Evolutionary conservation across 179 eudicot species (phyloP), one percentile per base, ranked within the genome.

Genomic region (Beta corolliflora): DNA sequence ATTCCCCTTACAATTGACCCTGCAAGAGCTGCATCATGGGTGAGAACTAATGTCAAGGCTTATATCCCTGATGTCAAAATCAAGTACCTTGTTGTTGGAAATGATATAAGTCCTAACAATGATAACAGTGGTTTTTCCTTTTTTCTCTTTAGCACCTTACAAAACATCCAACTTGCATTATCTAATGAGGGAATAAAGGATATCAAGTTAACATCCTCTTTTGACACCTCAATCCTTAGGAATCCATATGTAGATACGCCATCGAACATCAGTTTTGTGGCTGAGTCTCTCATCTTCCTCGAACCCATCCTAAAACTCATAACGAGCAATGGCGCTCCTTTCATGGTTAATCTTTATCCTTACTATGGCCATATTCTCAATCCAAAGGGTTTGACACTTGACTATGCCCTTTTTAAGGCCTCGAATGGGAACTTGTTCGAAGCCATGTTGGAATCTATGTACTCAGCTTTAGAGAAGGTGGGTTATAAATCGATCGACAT

Each of bases 31-130:
- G 78, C 82, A 21, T 21, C 81, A 12, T 93, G 94, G 94, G 90
- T 93, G 48, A 84, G 80, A 82, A 83, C 70, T 19, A 92, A 92
- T 45, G 84, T 91, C 1, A 78, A 9, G 69, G 80, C 79, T 77
- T 83, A 84, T 69, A 41, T 23, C 12, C 83, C 80, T 73, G 80
- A 81, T 72, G 92, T 92, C 79, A 85, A 86, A 15, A 82, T 91
- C 55, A 82, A 83, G 78, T 87, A 89, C 89, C 89, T 92, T 63
- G 88, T 86, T 1, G 91, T 90, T 53, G 97, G 97, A 4, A 90
- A 87, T 55, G 94, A 91, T 60, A 81, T 91, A 11, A 81, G 85
- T 54, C 88, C 88, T 5, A 41, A 41, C 4, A 81, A 71, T 41
- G 79, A 10, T 7, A 77, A 55, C 3, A 70, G 78, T 3, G 12